Conservation (phyloP, 129 eudicot species). For the Saposhnikovia divaricata region DNA sequence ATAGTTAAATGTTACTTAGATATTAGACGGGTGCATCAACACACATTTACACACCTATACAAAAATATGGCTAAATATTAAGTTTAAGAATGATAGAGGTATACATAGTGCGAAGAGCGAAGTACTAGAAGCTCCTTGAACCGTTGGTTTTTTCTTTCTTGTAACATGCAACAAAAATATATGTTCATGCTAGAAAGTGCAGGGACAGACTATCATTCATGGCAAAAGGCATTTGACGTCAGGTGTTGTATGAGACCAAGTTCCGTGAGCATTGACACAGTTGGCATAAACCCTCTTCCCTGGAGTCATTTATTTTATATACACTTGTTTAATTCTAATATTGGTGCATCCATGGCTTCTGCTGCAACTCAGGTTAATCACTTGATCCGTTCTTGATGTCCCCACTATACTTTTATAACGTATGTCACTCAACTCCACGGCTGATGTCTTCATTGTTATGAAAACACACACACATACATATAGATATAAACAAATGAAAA, state of each 20-base stretch:
- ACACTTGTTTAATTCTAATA: slow-evolving; percentile 37
- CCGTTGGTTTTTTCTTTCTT: background rate
- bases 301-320: slow-evolving; percentile 36
- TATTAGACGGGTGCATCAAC: background rate
- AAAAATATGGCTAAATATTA: background rate
- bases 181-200: background rate
- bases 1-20: background rate
- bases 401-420: slow-evolving; percentile 39
- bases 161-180: background rate
- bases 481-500: background rate
- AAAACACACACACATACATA: background rate
- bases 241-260: slow-evolving; percentile 40
- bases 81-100: background rate
- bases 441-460: slow-evolving; percentile 30
- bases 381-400: slow-evolving; percentile 48
- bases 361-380: slow-evolving; percentile 63
- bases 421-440: slow-evolving; percentile 48
- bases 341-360: slow-evolving; percentile 44
- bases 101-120: background rate
- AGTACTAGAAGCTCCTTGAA: background rate
- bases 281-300: slow-evolving; percentile 33
- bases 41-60: background rate
- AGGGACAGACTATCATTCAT: background rate
- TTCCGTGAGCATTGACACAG: slow-evolving; percentile 62
- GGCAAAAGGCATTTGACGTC: slow-evolving; percentile 45